Evolutionary conservation across 495 filamentous ascomycete genomes (phyloP).

Genomic region (Cairneyella variabilis): DNA sequence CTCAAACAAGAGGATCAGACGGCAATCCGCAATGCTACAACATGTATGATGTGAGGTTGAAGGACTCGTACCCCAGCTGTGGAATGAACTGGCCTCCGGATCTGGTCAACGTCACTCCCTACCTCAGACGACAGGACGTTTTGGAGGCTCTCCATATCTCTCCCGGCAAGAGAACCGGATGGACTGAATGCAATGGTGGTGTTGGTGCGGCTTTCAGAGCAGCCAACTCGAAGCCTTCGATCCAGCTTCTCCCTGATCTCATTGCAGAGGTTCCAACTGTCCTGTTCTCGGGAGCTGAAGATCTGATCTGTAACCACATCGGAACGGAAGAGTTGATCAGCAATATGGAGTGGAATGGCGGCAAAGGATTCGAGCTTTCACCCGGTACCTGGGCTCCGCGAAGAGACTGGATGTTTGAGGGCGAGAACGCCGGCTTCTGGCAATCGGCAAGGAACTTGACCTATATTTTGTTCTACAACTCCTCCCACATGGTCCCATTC

Average conservation of each 20-base stretch:
- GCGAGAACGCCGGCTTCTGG: slow-evolving; percentile 83
- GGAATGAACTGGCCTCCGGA: slow-evolving; percentile 98
- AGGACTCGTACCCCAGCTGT: slow-evolving; percentile 69
- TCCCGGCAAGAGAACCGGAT: slow-evolving; percentile 74
- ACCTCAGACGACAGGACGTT: slow-evolving; percentile 81
- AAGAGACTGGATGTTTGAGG: slow-evolving; percentile 92
- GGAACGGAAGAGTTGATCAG: slow-evolving; percentile 90
- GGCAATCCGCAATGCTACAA: slow-evolving; percentile 64
- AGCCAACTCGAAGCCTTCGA: slow-evolving; percentile 63
- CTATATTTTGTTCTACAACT: slow-evolving; percentile 93
- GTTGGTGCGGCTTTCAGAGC: slow-evolving; percentile 68
- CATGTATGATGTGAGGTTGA: slow-evolving; percentile 90
- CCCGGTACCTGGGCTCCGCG: slow-evolving; percentile 89
- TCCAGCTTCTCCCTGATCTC: slow-evolving; percentile 71
- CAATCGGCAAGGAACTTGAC: slow-evolving; percentile 93
- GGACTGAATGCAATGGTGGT: slow-evolving; percentile 84
- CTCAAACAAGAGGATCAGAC: slow-evolving; percentile 40
- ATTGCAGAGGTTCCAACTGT: slow-evolving; percentile 71
- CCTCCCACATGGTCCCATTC: slow-evolving; percentile 96
- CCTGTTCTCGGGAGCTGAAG: slow-evolving; percentile 90
- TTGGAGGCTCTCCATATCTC: slow-evolving; percentile 76
- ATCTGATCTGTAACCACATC: slow-evolving; percentile 95
- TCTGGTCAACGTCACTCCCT: slow-evolving; percentile 68
- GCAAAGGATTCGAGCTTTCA: slow-evolving; percentile 82
- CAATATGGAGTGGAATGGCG: slow-evolving; percentile 88